Evolutionary conservation across 2,329 filamentous ascomycete species (phyloP).

Genomic region (Fusarium nurragi): DNA sequence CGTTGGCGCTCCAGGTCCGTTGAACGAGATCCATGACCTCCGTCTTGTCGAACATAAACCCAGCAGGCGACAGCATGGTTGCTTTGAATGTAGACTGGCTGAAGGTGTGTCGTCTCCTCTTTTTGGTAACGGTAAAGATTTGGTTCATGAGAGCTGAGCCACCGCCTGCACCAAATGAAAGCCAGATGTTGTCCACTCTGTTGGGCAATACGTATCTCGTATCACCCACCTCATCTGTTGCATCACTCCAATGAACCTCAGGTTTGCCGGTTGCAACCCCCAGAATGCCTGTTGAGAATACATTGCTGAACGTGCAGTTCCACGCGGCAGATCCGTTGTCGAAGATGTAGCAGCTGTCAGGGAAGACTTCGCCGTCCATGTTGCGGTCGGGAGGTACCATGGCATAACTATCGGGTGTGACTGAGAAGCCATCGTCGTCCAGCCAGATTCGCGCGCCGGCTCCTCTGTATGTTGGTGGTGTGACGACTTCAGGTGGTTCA

Average conservation of each 20-base stretch:
- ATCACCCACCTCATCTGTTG: not conserved
- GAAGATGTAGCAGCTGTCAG: not conserved
- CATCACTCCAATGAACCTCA: conserved; percentile 28
- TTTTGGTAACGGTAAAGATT: conserved; percentile 30
- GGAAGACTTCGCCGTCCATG: not conserved
- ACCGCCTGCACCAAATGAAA: conserved; percentile 15
- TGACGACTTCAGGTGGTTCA: not conserved
- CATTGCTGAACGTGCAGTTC: conserved; percentile 31
- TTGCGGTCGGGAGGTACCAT: not conserved
- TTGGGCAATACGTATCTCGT: conserved; percentile 24
- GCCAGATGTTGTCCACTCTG: conserved; percentile 31
- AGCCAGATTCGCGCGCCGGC: conserved; percentile 29
- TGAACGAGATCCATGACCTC: conserved; percentile 16
- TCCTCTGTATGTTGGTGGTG: not conserved
- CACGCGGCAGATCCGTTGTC: not conserved
- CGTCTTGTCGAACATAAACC: not conserved
- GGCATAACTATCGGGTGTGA: conserved; percentile 11
- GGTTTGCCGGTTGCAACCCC: not conserved
- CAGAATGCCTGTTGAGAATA: not conserved
- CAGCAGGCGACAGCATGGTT: conserved; percentile 21
- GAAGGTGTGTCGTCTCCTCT: conserved; percentile 15
- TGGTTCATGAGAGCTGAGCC: conserved; percentile 28
- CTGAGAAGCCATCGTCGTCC: conserved; percentile 15
- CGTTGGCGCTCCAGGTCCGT: conserved; percentile 17
- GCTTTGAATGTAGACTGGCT: conserved; percentile 1